Evolutionary conservation across 495 filamentous ascomycete genomes (phyloP).

Genomic region (Xylaria longipes): DNA sequence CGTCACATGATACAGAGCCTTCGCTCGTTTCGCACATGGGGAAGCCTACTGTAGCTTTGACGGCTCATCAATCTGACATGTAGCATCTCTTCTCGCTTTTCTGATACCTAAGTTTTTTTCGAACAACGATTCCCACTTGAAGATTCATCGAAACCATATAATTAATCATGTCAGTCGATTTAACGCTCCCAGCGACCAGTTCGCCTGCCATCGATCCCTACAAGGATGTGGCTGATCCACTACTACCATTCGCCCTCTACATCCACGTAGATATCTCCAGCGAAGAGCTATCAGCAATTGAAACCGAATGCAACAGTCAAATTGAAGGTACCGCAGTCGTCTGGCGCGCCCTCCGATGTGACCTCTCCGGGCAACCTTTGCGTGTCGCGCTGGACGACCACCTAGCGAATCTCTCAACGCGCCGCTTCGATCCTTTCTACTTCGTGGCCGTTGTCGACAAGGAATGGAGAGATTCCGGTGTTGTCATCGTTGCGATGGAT

Average conservation of each 20-base stretch:
- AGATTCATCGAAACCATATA: too few species aligned
- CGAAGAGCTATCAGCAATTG: neutral
- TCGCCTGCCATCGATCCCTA: conserved; percentile 1
- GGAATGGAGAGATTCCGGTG: neutral
- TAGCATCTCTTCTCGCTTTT: too few species aligned
- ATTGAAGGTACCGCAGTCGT: neutral
- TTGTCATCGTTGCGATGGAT: neutral
- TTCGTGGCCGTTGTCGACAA: neutral
- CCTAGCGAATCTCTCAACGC: neutral
- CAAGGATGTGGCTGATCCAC: neutral
- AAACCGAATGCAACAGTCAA: conserved; percentile 5
- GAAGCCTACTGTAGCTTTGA: too few species aligned
- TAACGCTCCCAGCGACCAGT: neutral
- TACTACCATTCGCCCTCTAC: conserved; percentile 12
- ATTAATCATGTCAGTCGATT: conserved; percentile 14
- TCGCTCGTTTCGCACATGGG: too few species aligned
- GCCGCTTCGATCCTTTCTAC: conserved; percentile 8
- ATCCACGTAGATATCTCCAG: neutral
- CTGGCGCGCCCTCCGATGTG: neutral
- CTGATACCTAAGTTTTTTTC: too few species aligned
- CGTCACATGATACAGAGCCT: too few species aligned
- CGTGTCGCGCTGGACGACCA: neutral
- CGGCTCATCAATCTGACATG: too few species aligned
- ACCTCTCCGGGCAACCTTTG: neutral
- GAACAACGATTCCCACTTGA: too few species aligned